Base-by-base conservation (phyloP, 129 eudicot species). In the Helianthus annuus region DNA sequence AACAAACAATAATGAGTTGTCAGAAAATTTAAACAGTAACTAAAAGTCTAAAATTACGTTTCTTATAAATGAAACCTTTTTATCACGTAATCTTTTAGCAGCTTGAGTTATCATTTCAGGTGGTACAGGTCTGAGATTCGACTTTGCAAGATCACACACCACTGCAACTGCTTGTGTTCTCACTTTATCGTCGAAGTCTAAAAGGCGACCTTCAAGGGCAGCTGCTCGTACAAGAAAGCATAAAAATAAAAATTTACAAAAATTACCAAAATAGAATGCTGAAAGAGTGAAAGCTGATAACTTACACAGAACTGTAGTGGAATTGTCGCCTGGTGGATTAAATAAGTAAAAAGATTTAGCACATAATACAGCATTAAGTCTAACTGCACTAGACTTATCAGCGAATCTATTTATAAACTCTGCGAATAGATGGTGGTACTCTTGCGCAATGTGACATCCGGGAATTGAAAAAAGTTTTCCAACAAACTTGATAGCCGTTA, bases 131-230 rank as follows among this genome's bases (percentile, higher is more conserved):
- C 81, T 81, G 64, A 81, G 66, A 74, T 73, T 86, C 73, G 79
- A 80, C 78, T 71, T 88, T 53, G 87, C 96, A 73, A 95, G 83
- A 68, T 91, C 97, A 82, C 96, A 84, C 77, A 88, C 85, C 70
- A 77, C 89, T 10, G 80, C 68, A 32, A 95, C 91, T 48, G 97
- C 96, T 81, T 88, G 91, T 51, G 69, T 75, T 81, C 99, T 86
- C 81, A 91, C 97, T 81, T 85, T 95, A 69, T 89, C 94, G 83
- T 95, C 99, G 71, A 81, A 85, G 82, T 95, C 99, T 68, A 95
- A 81, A 27, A 95, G 83, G 5, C 99, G 96, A 63, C 76, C 89
- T 80, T 85, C 83, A 73, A 95, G 76, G 65, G 96, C 89, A 88
- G 83, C 99, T 95, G 95, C 77, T 64, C 82, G 75, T 15, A 81